A percentile compares a stretch with the other conserved stretches of the same genome.
Evolutionary conservation across 106 monocot species (phyloP).

Genomic region (Posidonia australis): DNA sequence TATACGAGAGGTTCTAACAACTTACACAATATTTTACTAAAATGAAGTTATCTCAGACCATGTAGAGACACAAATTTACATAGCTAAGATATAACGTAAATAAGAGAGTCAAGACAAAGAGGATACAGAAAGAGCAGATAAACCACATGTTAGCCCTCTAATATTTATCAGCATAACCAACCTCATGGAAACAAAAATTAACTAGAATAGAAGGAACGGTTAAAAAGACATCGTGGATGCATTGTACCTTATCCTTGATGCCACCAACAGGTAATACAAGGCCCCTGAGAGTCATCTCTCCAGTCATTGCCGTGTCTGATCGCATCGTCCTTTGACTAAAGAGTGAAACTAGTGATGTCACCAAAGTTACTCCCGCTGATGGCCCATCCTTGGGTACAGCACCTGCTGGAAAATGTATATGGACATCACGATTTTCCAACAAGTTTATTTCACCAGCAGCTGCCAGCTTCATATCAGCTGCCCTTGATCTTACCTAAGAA

Average conservation of each 20-base stretch:
- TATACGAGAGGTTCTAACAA: not conserved
- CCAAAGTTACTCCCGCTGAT: conserved; percentile 97
- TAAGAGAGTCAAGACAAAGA: not conserved
- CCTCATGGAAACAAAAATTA: not conserved
- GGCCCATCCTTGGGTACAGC: conserved; percentile 98
- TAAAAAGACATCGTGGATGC: not conserved
- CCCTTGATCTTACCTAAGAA: conserved; percentile 76
- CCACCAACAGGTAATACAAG: conserved; percentile 96
- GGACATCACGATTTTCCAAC: conserved; percentile 73
- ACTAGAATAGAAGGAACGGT: not conserved
- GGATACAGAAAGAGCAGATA: not conserved
- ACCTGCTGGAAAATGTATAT: conserved; percentile 99
- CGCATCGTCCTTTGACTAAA: conserved; percentile 74
- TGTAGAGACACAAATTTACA: not conserved
- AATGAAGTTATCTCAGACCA: not conserved
- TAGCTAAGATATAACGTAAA: no score
- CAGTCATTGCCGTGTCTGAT: conserved; percentile 95
- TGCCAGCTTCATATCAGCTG: conserved; percentile 66
- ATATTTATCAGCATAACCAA: not conserved
- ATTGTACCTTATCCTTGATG: conserved; percentile 78
- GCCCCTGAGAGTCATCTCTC: conserved; percentile 91
- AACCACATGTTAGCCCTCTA: not conserved
- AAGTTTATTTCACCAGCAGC: conserved; percentile 37
- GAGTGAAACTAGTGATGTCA: conserved; percentile 89
- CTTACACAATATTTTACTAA: not conserved